phyloP scores from a whole-genome alignment of 208 protist genomes.

The Trypanosoma theileri region DNA sequence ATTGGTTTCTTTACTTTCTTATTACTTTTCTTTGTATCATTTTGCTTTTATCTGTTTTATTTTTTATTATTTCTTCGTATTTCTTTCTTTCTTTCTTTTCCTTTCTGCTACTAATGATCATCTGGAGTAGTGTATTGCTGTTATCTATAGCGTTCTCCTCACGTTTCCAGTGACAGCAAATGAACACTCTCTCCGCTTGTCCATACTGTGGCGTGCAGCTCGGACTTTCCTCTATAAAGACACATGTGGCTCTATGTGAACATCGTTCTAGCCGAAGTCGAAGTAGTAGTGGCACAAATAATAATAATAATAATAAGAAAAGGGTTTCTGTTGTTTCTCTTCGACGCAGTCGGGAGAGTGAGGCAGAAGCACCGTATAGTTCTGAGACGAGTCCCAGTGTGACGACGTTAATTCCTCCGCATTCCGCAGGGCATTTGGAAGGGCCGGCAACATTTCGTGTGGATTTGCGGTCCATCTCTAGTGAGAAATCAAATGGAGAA shows the following conservation, averaged over 20 bases:
- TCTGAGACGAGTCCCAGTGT: background rate
- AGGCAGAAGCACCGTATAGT: background rate
- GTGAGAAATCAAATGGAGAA: background rate
- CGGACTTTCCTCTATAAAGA: conserved; percentile 34
- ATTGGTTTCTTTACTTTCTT: background rate
- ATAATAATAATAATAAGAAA: background rate
- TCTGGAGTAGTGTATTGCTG: too few relatives aligned
- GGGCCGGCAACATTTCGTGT: conserved; percentile 5
- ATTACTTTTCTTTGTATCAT: too few relatives aligned
- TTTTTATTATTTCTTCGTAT: background rate
- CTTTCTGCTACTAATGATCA: too few relatives aligned
- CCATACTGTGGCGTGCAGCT: conserved; percentile 46
- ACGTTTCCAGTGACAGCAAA: background rate
- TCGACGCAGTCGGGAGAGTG: background rate
- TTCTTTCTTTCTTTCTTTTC: too few relatives aligned
- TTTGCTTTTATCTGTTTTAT: background rate
- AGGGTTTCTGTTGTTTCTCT: background rate
- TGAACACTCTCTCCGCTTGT: conserved; percentile 47
- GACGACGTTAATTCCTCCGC: conserved; percentile 2
- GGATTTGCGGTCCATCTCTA: background rate
- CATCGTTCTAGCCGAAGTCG: background rate
- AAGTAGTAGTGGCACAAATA: background rate
- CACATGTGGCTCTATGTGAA: conserved; percentile 37
- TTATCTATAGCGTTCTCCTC: too few relatives aligned
- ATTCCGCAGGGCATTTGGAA: background rate